A percentile compares a stretch with the other conserved stretches of the same genome.
These are phyloP conservation scores for Solanum pinnatisectum DNA, from an alignment of 257 asterid genomes.

Conservation along the genomic window DNA sequence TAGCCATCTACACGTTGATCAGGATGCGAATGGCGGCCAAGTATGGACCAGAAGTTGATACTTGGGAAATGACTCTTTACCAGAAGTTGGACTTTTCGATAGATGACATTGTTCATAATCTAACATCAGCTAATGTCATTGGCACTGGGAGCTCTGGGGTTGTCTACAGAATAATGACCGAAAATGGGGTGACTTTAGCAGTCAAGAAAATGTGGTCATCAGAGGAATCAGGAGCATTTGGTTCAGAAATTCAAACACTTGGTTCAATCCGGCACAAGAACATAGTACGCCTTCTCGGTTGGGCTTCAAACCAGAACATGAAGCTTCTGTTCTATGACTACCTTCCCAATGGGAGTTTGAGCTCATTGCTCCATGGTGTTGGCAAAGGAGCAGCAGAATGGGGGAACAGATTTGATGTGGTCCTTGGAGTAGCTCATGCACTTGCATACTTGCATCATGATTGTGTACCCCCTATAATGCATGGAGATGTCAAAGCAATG, in stretches of 20 bases:
- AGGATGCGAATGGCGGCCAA: conserved; percentile 34
- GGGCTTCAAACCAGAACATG: conserved; percentile 72
- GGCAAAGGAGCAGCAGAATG: conserved; percentile 83
- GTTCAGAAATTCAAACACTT: conserved; percentile 67
- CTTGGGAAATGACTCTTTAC: conserved; percentile 84
- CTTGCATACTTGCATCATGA: conserved; percentile 87
- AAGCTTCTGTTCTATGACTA: conserved; percentile 82
- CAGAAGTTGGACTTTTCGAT: conserved; percentile 72
- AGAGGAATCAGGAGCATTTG: conserved; percentile 67
- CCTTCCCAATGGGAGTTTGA: conserved; percentile 90
- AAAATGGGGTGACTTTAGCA: conserved; percentile 60
- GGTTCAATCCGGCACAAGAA: conserved; percentile 92
- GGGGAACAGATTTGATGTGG: conserved; percentile 69
- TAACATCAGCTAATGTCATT: conserved; percentile 75
- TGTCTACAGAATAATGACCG: conserved; percentile 63
- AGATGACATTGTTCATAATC: conserved; percentile 58
- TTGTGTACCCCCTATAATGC: conserved; percentile 86
- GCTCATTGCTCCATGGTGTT: conserved; percentile 88
- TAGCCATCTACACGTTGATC: conserved; percentile 50
- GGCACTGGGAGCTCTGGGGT: conserved; percentile 99
- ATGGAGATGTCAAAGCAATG: conserved; percentile 98
- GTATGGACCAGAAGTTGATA: conserved; percentile 22
- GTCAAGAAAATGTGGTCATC: conserved; percentile 97
- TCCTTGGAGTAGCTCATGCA: conserved; percentile 84
- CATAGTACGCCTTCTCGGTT: conserved; percentile 79